Conservation (phyloP, 2,329 filamentous ascomycete genomes). For the Alternaria triticina region DNA sequence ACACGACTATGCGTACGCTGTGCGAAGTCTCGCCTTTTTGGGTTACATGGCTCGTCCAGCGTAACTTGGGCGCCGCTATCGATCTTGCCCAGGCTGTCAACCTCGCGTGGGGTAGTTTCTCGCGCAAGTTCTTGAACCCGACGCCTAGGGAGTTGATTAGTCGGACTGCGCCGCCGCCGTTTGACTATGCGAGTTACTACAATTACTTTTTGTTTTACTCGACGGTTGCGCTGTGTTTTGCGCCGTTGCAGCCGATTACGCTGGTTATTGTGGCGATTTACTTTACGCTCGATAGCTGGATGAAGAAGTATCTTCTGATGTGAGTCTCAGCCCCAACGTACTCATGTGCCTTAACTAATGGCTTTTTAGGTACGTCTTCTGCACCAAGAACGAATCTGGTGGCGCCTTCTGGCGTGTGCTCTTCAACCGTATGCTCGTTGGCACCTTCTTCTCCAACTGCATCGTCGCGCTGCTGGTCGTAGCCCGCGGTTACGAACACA, state of each 20-base stretch:
- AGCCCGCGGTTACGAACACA: conserved; percentile 62
- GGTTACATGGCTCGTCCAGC: conserved; percentile 78
- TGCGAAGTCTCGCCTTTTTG: conserved; percentile 88
- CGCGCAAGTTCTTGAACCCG: conserved; percentile 82
- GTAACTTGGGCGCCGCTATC: conserved; percentile 90
- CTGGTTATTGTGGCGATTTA: conserved; percentile 87
- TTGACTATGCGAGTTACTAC: conserved; percentile 97
- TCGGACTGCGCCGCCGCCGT: conserved; percentile 86
- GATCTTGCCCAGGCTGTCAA: conserved; percentile 90
- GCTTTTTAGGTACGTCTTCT: conserved; percentile 70
- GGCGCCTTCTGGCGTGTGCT: conserved; percentile 90
- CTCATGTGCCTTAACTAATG: background rate
- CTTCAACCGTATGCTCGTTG: conserved; percentile 92
- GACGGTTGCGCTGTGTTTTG: conserved; percentile 86
- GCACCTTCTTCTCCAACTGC: conserved; percentile 76
- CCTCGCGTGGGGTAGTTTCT: conserved; percentile 82
- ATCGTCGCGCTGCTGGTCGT: conserved; percentile 79
- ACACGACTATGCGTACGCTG: conserved; percentile 72
- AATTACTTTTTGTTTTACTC: conserved; percentile 97
- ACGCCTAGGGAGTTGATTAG: conserved; percentile 92
- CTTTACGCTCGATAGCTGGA: conserved; percentile 82
- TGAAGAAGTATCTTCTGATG: conserved; percentile 94
- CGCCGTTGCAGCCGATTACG: conserved; percentile 83
- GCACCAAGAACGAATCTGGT: conserved; percentile 95
- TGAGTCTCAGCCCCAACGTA: conserved; percentile 45